Evolutionary conservation across 345 rosid genomes (phyloP), one percentile per base, ranked within the genome.

Genomic region (Hevea brasiliensis): DNA sequence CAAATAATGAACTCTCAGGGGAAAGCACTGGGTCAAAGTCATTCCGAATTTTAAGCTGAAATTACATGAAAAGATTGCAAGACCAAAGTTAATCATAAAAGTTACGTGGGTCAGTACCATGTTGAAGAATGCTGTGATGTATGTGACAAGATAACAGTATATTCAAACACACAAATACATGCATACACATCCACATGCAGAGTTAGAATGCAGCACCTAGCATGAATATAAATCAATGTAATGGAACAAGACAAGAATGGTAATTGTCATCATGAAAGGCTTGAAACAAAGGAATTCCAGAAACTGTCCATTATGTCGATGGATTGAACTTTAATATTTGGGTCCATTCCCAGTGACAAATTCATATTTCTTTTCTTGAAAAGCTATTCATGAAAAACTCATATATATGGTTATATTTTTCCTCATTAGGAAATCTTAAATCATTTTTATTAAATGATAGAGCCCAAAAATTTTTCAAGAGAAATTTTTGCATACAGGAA

Each of bases 11-110:
- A 81, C 99, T 96, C 90, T 96, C 97, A 1, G 99, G 99, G 58
- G 99, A 96, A 77, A 96, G 96, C 69, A 93, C 98, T 20, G 99
- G 99, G 80, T 96, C 99, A 85, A 96, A 96, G 89, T 96, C 99
- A 84, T 93, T 96, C 77, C 98, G 89, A 80, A 96, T 96, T 90
- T 93, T 96, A 63, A 96, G 92, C 99, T 93, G 91, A 80, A 79
- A 61, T 20, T 27, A 71, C 60, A 61, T 50, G 57, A 71, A 63
- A 74, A 68, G 72, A 54, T 64, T 10, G 6, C 60, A 60, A 70
- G 51, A 50, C 50, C 53, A 62, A 37, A 73, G 61, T 66, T 32
- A 75, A 57, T 55, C 60, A 32, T 57, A 67, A 53, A 35, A 69
- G 44, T 60, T 18, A 41, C 53, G 35, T 50, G 37, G 20, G 69